Percentiles rank a stretch among this genome's conserved stretches.
phyloP scores from a whole-genome alignment of 441 rosid genomes.

The Arabidopsis hybrid region DNA sequence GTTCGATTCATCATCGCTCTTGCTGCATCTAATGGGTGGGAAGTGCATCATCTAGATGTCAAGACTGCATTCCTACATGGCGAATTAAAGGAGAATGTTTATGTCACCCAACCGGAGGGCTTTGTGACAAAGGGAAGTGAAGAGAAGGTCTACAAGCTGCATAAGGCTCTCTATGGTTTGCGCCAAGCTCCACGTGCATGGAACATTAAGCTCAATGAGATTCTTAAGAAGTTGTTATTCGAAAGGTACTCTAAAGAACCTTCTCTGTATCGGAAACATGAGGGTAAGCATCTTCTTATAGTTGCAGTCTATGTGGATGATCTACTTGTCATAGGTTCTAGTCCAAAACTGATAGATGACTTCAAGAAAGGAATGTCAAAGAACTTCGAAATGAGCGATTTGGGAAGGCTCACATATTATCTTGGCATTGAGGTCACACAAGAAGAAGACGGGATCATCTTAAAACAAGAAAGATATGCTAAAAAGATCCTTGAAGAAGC shows the following conservation, averaged over 20 bases:
- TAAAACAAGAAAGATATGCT: neutral
- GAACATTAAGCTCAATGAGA: neutral
- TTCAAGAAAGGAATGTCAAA: neutral
- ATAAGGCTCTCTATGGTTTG: neutral
- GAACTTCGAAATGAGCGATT: neutral
- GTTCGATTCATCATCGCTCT: too few relatives aligned
- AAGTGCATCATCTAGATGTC: too few relatives aligned
- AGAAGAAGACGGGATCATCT: neutral
- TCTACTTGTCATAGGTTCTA: neutral
- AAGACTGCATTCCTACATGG: too few relatives aligned
- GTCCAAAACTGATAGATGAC: fast-evolving
- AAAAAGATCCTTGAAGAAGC: neutral
- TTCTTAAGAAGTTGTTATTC: neutral
- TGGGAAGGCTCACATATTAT: neutral
- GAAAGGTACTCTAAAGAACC: neutral
- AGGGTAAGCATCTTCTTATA: neutral
- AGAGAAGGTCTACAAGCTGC: neutral
- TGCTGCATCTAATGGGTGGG: too few relatives aligned
- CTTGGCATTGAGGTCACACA: neutral
- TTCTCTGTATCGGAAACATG: neutral
- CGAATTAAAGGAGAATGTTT: neutral
- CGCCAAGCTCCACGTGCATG: neutral
- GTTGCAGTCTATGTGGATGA: neutral
- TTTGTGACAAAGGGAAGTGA: neutral
- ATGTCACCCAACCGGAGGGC: neutral